Evolutionary conservation across 345 rosid species (phyloP), one percentile per base, ranked within the genome.

Genomic region (Eucalyptus pumila): DNA sequence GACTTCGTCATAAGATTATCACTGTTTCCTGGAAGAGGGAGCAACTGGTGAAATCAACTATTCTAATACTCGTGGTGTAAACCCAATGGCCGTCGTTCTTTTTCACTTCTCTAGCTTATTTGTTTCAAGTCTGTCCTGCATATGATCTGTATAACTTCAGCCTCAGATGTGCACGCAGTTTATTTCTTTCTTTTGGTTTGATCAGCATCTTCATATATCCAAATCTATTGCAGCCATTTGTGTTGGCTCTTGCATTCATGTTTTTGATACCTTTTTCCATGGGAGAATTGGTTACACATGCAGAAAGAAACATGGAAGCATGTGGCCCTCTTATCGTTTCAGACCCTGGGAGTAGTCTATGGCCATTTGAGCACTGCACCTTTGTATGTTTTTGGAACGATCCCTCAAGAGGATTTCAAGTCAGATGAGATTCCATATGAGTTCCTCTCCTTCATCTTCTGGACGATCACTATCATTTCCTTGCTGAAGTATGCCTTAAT

Each of bases 301-400:
- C 95, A 92, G 95, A 88, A 87, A 88, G 96, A 94, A 67, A 91
- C 94, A 67, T 93, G 96, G 96, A 93, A 90, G 92, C 93, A 91
- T 37, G 91, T 93, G 27, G 81, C 93, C 87, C 86, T 93, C 85
- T 86, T 94, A 50, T 92, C 96, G 76, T 94, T 91, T 88, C 96
- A 94, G 89, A 92, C 94, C 92, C 88, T 94, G 23, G 97, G 96
- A 87, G 92, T 95, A 44, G 93, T 95, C 89, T 95, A 93, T 23
- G 96, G 96, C 81, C 95, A 93, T 51, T 44, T 95, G 80, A 91
- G 93, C 26, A 92, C 93, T 65, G 94, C 97, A 88, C 96, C 95
- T 26, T 87, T 94, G n/a, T 95, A 94, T 87, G 96, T 94, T 51
- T 95, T 92, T 88, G 92, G 93, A 30, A 91, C 94, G 11, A 92